These are phyloP conservation scores for Hymenoscyphus fructigenus DNA, from an alignment of 2,329 filamentous ascomycete species.

Conservation along the genomic window DNA sequence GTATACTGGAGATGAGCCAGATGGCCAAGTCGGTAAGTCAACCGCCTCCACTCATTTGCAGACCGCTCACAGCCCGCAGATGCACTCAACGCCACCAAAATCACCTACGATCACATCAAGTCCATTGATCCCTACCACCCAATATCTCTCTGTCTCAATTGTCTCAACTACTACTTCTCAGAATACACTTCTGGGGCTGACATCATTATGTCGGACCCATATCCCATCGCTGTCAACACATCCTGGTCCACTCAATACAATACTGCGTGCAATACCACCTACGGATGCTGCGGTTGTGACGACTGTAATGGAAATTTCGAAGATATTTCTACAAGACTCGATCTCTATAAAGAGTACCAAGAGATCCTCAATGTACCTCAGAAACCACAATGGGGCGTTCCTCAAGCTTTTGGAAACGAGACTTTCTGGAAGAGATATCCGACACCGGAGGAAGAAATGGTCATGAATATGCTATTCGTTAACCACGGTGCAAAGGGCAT, in stretches of 20 bases:
- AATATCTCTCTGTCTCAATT: conserved; percentile 51
- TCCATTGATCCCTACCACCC: conserved; percentile 52
- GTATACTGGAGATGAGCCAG: conserved; percentile 55
- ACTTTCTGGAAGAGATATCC: conserved; percentile 49
- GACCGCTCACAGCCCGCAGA: conserved; percentile 16
- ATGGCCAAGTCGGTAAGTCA: conserved; percentile 33
- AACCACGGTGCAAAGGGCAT: conserved; percentile 52
- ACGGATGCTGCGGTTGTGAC: conserved; percentile 54
- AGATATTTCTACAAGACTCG: conserved; percentile 46
- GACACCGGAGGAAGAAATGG: conserved; percentile 45
- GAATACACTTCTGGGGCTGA: conserved; percentile 51
- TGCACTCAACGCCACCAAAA: conserved; percentile 44
- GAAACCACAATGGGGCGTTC: conserved; percentile 50
- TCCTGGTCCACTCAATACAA: conserved; percentile 45
- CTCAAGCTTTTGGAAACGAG: conserved; percentile 49
- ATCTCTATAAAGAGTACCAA: conserved; percentile 42
- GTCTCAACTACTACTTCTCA: conserved; percentile 51
- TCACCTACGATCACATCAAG: conserved; percentile 45
- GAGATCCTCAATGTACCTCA: conserved; percentile 38
- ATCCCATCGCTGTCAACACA: conserved; percentile 49
- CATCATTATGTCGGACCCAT: conserved; percentile 51
- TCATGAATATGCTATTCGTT: conserved; percentile 47
- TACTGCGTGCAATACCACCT: conserved; percentile 50
- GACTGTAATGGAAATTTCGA: conserved; percentile 42
- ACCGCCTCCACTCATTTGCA: neutral